Percentiles rank a stretch among this genome's conserved stretches.
phyloP scores from a whole-genome alignment of 345 rosid species.

The Mallotus nudiflorus region DNA sequence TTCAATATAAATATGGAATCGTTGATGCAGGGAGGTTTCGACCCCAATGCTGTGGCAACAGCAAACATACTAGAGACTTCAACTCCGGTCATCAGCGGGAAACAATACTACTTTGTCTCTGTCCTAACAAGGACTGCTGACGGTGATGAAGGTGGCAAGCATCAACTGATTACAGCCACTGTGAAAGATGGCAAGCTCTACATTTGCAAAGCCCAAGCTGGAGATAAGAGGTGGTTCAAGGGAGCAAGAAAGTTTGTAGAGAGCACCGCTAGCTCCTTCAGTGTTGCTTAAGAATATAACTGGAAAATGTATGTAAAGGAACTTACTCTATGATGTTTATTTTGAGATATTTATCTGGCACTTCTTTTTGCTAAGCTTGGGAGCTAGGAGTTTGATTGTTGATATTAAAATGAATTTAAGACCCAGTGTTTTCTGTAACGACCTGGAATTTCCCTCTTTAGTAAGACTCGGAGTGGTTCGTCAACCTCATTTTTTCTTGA shows the following conservation, averaged over 20 bases:
- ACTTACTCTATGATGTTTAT: neutral
- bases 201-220: conserved; percentile 94
- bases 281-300: conserved; percentile 56
- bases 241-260: conserved; percentile 81
- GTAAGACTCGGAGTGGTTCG: too few relatives aligned
- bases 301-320: conserved; percentile 30
- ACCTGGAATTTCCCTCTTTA: too few relatives aligned
- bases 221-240: conserved; percentile 99
- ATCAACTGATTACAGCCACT: conserved; percentile 70
- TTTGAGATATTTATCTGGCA: too few relatives aligned
- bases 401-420: too few relatives aligned
- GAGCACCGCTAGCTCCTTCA: conserved; percentile 67
- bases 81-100: conserved; percentile 42
- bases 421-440: too few relatives aligned
- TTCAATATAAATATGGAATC: too few relatives aligned
- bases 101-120: conserved; percentile 57
- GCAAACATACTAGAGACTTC: conserved; percentile 78
- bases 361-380: too few relatives aligned
- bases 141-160: conserved; percentile 98
- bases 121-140: conserved; percentile 93
- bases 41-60: conserved; percentile 61
- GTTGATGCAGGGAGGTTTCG: conserved; percentile 77
- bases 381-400: too few relatives aligned
- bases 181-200: conserved; percentile 76
- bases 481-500: too few relatives aligned